Evolutionary conservation across 257 asterid genomes (phyloP), one percentile per base, ranked within the genome.

Genomic region (Plantago ovata): DNA sequence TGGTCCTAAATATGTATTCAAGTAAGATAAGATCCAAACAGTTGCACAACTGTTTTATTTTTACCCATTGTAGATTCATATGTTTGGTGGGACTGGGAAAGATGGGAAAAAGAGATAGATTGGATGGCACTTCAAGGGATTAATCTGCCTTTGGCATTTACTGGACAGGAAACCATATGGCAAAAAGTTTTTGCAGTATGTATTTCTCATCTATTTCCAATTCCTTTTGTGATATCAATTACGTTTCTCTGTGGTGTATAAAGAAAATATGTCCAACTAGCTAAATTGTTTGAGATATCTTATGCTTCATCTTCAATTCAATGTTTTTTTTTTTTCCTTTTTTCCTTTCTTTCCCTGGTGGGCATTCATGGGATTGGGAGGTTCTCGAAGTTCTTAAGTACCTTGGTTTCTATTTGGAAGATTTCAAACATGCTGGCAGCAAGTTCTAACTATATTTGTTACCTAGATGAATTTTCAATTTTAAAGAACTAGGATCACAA

Each of bases 41-140:
- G 62, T 63, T 63, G 71, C 67, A 71, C 64, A 66, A 24, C 63
- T 38, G 48, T 58, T 23, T 16, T 63, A 20, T 20, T 24, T n/a
- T 45, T 60, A 60, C 58, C 62, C 51, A 65, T 55, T 64, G 72
- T 89, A 92, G 98, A 88, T 80, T 92, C 98, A 43, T 92, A 79
- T 75, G 97, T 84, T 69, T 92, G 98, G 98, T 92, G 98, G 98
- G 88, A 84, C 67, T 92, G 97, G 98, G 77, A 72, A 79, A 88
- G 98, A 81, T 88, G 98, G 97, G 98, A 92, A 80, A 92, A 88
- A 70, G 98, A 92, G 78, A 78, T 92, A 32, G 97, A 92, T 59
- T 92, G 98, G 98, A 92, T 92, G 98, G 91, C 95, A 33, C 95
- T 88, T 68, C 97, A 92, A 75, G 97, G 98, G 72, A 56, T 92